Conservation (phyloP, 2,329 filamentous ascomycete species). For the Lachnellula arida region DNA sequence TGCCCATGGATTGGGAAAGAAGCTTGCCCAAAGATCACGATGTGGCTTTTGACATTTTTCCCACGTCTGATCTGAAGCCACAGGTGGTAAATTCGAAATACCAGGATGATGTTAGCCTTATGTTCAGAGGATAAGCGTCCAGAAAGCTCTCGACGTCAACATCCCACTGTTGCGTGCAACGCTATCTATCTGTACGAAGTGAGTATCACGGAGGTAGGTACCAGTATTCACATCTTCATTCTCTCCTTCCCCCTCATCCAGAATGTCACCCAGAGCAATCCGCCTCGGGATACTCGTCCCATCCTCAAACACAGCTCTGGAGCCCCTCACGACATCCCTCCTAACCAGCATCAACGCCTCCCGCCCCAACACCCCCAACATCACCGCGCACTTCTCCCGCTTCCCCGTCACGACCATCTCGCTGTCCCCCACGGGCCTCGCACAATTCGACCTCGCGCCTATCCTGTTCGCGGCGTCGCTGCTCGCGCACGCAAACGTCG, state of each 20-base stretch:
- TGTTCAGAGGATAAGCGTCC: neutral
- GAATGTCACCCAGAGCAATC: slow-evolving; percentile 6
- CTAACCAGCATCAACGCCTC: slow-evolving; percentile 25
- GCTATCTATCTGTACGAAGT: neutral
- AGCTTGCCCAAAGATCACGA: neutral
- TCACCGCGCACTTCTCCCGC: slow-evolving; percentile 41
- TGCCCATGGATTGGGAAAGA: neutral
- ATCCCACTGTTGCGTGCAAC: neutral
- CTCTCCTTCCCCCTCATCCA: neutral
- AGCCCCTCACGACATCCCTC: slow-evolving; percentile 38
- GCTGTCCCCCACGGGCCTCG: slow-evolving; percentile 30
- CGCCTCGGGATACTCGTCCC: slow-evolving; percentile 40
- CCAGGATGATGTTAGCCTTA: no score
- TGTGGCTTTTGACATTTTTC: no score
- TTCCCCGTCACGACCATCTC: slow-evolving; percentile 38
- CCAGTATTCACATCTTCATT: neutral
- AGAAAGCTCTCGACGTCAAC: neutral
- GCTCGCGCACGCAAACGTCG: slow-evolving; percentile 35
- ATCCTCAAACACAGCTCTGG: slow-evolving; percentile 41
- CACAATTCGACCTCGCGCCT: slow-evolving; percentile 30
- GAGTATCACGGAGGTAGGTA: neutral
- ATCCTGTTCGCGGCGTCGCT: slow-evolving; percentile 34
- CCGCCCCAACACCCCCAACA: slow-evolving; percentile 29
- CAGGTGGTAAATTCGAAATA: no score
- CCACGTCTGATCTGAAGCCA: no score